phyloP scores from a whole-genome alignment of 1,139 yeast species.

The Spathaspora sp. region DNA sequence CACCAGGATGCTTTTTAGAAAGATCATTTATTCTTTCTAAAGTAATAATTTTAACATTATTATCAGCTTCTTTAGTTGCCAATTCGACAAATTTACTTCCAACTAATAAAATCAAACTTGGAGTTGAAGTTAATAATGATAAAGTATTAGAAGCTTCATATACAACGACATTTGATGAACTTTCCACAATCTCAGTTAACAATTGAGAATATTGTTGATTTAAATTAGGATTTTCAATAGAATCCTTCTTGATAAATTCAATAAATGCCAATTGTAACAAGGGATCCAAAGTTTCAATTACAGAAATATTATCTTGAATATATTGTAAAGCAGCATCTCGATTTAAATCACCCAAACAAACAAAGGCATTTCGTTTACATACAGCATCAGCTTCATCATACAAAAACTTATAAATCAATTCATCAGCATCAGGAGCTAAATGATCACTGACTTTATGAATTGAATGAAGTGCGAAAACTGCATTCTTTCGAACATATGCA shows the following conservation, averaged over 20 bases:
- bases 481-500: slow-evolving; percentile 97
- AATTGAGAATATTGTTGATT: slow-evolving; percentile 71
- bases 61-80: slow-evolving; percentile 89
- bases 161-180: slow-evolving; percentile 70
- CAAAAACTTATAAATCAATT: slow-evolving; percentile 70
- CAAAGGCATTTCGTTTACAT: slow-evolving; percentile 94
- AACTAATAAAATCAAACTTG: slow-evolving; percentile 67
- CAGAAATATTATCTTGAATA: slow-evolving; percentile 67
- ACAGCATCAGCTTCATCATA: slow-evolving; percentile 87
- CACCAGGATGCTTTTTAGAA: slow-evolving; percentile 74
- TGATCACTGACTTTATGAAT: slow-evolving; percentile 82
- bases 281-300: slow-evolving; percentile 74
- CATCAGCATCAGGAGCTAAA: slow-evolving; percentile 93
- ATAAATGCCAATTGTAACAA: slow-evolving; percentile 85
- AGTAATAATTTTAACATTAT: slow-evolving; percentile 89
- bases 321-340: slow-evolving; percentile 83
- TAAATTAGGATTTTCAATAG: slow-evolving; percentile 60
- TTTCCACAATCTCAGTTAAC: slow-evolving; percentile 70
- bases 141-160: slow-evolving; percentile 92
- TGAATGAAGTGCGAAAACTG: slow-evolving; percentile 85
- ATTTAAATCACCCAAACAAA: slow-evolving; percentile 79
- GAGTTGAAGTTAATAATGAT: slow-evolving; percentile 67
- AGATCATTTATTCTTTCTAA: slow-evolving; percentile 82
- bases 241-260: slow-evolving; percentile 87
- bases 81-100: slow-evolving; percentile 85